phyloP scores from a whole-genome alignment of 305 asterid species.

The Solanum hybrid region DNA sequence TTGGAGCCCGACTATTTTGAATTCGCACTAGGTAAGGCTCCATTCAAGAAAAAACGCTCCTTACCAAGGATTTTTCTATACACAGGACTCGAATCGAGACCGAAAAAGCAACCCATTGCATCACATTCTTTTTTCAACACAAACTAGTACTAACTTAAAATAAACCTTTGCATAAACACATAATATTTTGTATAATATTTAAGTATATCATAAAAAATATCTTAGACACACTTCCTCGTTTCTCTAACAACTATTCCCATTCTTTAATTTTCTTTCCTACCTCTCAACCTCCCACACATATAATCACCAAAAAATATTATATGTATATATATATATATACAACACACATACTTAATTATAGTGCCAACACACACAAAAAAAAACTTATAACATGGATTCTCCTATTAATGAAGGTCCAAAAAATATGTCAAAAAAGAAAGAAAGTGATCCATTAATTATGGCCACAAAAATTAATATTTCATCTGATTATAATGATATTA shows the following conservation, averaged over 20 bases:
- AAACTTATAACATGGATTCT: background rate
- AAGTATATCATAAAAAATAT: background rate
- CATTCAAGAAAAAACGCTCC: background rate
- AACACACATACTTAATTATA: background rate
- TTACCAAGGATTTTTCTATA: too few relatives aligned
- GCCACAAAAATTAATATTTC: background rate
- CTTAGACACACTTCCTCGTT: background rate
- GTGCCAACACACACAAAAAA: background rate
- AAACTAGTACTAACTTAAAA: background rate
- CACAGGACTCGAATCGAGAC: background rate
- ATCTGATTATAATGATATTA: background rate
- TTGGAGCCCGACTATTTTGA: background rate
- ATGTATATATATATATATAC: background rate
- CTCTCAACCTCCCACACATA: background rate
- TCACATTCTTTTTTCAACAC: background rate
- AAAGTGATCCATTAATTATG: background rate
- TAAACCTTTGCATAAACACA: background rate
- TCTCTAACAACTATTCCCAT: background rate
- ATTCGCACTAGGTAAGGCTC: rapidly evolving
- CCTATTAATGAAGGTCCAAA: background rate
- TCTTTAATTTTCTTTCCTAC: background rate
- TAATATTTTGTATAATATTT: background rate
- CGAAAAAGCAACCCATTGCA: rapidly evolving
- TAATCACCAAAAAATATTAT: background rate
- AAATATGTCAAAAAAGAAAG: background rate